Conservation (phyloP, 164 flowering plant genomes). For the Vitis vinifera region DNA sequence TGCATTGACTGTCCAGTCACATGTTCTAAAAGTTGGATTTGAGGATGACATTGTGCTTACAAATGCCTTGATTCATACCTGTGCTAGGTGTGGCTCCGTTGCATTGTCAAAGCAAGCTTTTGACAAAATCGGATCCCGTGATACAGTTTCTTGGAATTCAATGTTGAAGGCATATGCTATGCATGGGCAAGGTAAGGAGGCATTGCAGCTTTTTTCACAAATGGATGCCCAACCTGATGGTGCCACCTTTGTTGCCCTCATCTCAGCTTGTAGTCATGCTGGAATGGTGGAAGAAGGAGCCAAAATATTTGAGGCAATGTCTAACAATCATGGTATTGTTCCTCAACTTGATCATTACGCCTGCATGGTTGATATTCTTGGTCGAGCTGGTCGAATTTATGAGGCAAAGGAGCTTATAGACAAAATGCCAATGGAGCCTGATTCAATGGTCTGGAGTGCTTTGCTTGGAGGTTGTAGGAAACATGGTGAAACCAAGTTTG, state of each 20-base stretch:
- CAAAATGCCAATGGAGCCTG: conserved; percentile 67
- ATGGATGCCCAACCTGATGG: conserved; percentile 64
- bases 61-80: conserved; percentile 72
- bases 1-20: conserved; percentile 52
- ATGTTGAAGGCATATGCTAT: conserved; percentile 1
- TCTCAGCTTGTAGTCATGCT: conserved; percentile 76
- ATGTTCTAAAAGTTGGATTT: conserved; percentile 48
- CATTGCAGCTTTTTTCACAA: conserved; percentile 42
- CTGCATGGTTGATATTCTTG: conserved; percentile 75
- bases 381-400: conserved; percentile 53
- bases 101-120: conserved; percentile 48
- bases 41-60: conserved; percentile 44
- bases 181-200: conserved; percentile 62
- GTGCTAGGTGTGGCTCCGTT: conserved; percentile 67
- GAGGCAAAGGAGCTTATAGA: conserved; percentile 58
- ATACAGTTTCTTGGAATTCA: conserved; percentile 67
- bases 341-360: conserved; percentile 80
- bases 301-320: conserved; percentile 55
- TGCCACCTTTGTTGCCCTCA: conserved; percentile 70
- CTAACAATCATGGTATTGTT: conserved; percentile 31
- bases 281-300: conserved; percentile 70
- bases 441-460: conserved; percentile 77
- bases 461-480: conserved; percentile 73
- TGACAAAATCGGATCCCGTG: conserved; percentile 36
- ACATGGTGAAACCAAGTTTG: conserved; percentile 55